Conservation (phyloP, 768 basidiomycete genomes). For the Suillus cothurnatus region DNA sequence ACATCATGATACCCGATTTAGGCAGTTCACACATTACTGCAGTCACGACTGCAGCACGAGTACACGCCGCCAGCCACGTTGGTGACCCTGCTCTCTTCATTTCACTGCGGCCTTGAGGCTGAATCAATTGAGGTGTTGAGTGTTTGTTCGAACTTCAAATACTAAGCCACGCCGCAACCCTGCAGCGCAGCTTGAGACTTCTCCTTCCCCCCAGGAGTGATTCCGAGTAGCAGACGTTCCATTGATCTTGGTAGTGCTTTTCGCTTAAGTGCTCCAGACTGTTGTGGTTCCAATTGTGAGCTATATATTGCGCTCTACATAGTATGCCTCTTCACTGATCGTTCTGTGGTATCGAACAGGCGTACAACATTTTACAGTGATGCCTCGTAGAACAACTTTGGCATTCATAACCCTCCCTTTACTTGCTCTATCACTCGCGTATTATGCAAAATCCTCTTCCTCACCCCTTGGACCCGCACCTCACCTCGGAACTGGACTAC, state of each 20-base stretch:
- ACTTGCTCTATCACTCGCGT: slow-evolving; percentile 33
- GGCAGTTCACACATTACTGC: background rate
- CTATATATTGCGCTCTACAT: background rate
- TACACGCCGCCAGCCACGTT: background rate
- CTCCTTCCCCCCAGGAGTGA: background rate
- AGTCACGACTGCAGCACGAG: background rate
- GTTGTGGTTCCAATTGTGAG: background rate
- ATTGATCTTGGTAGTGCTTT: background rate
- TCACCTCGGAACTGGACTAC: slow-evolving; percentile 29
- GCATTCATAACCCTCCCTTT: slow-evolving; percentile 26
- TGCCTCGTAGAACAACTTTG: slow-evolving; percentile 27
- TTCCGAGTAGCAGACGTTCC: background rate
- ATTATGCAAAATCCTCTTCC: slow-evolving; percentile 31
- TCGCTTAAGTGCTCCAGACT: background rate
- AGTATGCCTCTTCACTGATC: background rate
- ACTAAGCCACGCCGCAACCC: background rate
- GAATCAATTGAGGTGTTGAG: background rate
- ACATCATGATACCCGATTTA: background rate
- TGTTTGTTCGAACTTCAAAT: background rate
- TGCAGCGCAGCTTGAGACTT: background rate
- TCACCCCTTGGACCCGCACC: slow-evolving; percentile 35
- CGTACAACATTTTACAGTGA: slow-evolving; percentile 2
- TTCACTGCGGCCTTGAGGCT: background rate
- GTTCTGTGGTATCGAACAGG: background rate
- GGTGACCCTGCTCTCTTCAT: slow-evolving; percentile 1